Conservation (phyloP, 1,284 basidiomycete species). For the Puccinia polysora region DNA sequence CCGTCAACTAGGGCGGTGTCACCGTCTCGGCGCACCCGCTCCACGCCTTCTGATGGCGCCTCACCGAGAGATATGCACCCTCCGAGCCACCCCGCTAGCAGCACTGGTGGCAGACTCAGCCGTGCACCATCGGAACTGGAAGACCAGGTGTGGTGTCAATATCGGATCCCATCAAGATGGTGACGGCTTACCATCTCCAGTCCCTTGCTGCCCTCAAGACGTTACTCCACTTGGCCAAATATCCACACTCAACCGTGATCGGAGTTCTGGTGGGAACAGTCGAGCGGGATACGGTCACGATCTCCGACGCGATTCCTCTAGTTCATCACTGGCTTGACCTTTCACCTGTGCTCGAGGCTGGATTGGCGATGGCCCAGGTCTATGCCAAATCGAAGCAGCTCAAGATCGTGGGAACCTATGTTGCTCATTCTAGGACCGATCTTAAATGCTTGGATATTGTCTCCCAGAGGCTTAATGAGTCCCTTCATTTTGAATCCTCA, state of each 20-base stretch:
- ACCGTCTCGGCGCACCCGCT: too few relatives aligned
- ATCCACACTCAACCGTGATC: conserved; percentile 32
- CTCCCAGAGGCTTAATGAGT: conserved; percentile 20
- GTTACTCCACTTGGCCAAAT: conserved; percentile 24
- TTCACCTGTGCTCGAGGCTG: conserved; percentile 30
- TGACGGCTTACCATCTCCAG: neutral
- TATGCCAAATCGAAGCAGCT: conserved; percentile 11
- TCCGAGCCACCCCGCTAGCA: too few relatives aligned
- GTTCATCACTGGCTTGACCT: conserved; percentile 33
- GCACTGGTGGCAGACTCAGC: too few relatives aligned
- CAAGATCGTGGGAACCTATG: conserved; percentile 27
- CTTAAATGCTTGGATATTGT: conserved; percentile 19
- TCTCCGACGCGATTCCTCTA: conserved; percentile 31
- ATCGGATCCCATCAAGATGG: too few relatives aligned
- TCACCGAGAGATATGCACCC: too few relatives aligned
- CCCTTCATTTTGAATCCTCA: conserved; percentile 8
- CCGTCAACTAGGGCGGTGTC: too few relatives aligned
- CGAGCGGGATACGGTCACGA: conserved; percentile 4
- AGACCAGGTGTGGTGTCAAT: too few relatives aligned
- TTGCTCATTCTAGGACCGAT: conserved; percentile 21
- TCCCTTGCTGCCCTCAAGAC: conserved; percentile 1
- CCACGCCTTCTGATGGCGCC: too few relatives aligned
- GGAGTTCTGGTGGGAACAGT: conserved; percentile 11
- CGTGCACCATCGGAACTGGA: too few relatives aligned
- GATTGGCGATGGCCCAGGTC: conserved; percentile 21